These are phyloP conservation scores for Leccinum angustisporum DNA, from an alignment of 1,284 basidiomycete genomes.

Conservation along the genomic window DNA sequence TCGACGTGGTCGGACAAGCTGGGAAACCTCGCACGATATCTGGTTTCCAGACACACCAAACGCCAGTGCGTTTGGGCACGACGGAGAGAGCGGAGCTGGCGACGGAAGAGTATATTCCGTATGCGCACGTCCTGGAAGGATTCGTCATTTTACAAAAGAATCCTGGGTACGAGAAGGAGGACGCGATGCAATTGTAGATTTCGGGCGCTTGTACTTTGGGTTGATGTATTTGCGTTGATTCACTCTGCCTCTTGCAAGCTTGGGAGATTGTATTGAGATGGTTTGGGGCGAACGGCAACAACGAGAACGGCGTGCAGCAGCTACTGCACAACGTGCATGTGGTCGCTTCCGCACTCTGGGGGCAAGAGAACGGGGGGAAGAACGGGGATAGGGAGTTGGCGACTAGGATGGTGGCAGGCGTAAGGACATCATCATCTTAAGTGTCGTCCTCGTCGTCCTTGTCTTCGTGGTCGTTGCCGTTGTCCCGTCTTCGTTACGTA, in stretches of 20 bases:
- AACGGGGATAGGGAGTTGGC: too few species aligned
- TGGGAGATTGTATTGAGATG: not conserved
- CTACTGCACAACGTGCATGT: too few species aligned
- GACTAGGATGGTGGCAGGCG: too few species aligned
- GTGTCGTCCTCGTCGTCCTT: too few species aligned
- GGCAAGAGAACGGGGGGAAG: too few species aligned
- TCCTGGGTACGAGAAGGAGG: conserved; percentile 80
- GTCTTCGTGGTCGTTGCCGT: too few species aligned
- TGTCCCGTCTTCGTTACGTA: too few species aligned
- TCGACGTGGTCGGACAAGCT: conserved; percentile 89
- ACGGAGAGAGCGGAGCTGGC: conserved; percentile 94
- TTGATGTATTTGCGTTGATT: not conserved
- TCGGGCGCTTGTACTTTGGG: conserved; percentile 8
- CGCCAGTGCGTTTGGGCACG: conserved; percentile 92
- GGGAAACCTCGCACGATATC: conserved; percentile 91
- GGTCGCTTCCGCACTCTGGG: too few species aligned
- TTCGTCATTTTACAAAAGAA: conserved; percentile 89
- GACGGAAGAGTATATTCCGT: conserved; percentile 96
- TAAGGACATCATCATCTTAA: too few species aligned
- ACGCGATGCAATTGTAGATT: conserved; percentile 72
- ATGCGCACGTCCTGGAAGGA: conserved; percentile 85
- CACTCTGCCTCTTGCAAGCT: not conserved
- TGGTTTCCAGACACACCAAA: conserved; percentile 96
- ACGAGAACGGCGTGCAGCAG: too few species aligned
- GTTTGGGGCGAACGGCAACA: too few species aligned